phyloP scores from a whole-genome alignment of 345 rosid genomes.

The Eucalyptus lansdowneana region DNA sequence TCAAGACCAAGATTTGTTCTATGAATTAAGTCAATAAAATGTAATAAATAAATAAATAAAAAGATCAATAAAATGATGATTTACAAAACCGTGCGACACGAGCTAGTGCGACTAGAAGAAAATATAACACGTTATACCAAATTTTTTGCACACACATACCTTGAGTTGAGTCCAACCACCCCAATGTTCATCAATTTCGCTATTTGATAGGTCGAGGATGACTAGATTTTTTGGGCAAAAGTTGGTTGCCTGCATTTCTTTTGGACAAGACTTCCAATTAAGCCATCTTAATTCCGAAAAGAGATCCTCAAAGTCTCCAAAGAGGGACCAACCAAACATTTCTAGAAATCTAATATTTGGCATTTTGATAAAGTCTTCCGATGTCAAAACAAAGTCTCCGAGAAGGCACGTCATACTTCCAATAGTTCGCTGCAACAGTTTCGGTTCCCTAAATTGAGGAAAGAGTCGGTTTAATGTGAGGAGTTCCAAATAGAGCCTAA shows the following conservation, averaged over 20 bases:
- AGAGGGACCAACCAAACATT: accelerated
- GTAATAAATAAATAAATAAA: not conserved
- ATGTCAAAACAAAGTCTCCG: no score
- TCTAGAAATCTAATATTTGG: not conserved
- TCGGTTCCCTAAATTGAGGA: no score
- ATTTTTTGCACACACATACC: not conserved
- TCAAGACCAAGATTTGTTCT: not conserved
- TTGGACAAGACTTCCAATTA: accelerated
- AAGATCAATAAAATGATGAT: not conserved
- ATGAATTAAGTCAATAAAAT: not conserved
- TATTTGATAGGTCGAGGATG: not conserved
- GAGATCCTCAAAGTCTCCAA: not conserved
- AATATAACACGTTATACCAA: not conserved
- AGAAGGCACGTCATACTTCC: no score
- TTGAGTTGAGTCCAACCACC: not conserved
- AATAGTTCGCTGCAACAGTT: no score
- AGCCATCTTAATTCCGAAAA: not conserved
- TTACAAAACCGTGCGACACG: not conserved
- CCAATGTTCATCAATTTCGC: accelerated
- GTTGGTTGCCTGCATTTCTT: not conserved
- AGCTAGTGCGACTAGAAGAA: not conserved
- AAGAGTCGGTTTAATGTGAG: no score
- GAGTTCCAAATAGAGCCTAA: no score
- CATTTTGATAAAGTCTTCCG: not conserved
- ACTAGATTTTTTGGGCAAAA: not conserved